Evolutionary conservation across 106 monocot genomes (phyloP).

Genomic region (Dendrobium huoshanense): DNA sequence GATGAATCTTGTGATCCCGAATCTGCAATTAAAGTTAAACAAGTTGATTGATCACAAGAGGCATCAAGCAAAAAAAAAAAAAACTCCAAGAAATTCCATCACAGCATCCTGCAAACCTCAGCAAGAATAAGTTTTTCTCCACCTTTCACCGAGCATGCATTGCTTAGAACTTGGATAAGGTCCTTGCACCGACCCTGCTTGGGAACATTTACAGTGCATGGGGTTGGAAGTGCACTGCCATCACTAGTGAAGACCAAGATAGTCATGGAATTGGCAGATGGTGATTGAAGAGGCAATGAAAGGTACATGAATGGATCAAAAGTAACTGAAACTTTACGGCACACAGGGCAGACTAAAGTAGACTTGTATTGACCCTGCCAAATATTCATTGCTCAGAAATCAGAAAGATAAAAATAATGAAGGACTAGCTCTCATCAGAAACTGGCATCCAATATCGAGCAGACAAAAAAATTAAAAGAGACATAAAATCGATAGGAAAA

Average conservation of each 20-base stretch:
- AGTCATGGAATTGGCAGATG: conserved; percentile 71
- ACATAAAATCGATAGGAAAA: background rate
- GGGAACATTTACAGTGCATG: conserved; percentile 85
- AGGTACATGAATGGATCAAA: conserved; percentile 99
- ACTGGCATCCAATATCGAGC: conserved; percentile 16
- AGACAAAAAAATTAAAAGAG: background rate
- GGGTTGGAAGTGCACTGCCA: conserved; percentile 69
- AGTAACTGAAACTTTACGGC: conserved; percentile 93
- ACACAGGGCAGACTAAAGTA: conserved; percentile 92
- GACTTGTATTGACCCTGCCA: conserved; percentile 99
- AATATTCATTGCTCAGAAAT: conserved; percentile 22
- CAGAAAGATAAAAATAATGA: background rate
- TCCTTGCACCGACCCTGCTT: conserved; percentile 91
- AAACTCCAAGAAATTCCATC: background rate
- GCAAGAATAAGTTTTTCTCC: conserved; percentile 85
- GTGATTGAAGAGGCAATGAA: conserved; percentile 90
- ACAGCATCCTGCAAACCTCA: conserved; percentile 47
- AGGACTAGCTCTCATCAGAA: conserved; percentile 11
- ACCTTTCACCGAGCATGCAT: conserved; percentile 58
- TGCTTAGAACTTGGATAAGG: conserved; percentile 69
- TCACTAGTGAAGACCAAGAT: conserved; percentile 67
- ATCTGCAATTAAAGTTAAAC: conserved; percentile 42
- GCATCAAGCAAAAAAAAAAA: background rate
- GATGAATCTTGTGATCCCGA: conserved; percentile 68
- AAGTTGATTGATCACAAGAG: background rate